phyloP scores from a whole-genome alignment of 2,329 filamentous ascomycete genomes.

The Purpureocillium takamizusanense region DNA sequence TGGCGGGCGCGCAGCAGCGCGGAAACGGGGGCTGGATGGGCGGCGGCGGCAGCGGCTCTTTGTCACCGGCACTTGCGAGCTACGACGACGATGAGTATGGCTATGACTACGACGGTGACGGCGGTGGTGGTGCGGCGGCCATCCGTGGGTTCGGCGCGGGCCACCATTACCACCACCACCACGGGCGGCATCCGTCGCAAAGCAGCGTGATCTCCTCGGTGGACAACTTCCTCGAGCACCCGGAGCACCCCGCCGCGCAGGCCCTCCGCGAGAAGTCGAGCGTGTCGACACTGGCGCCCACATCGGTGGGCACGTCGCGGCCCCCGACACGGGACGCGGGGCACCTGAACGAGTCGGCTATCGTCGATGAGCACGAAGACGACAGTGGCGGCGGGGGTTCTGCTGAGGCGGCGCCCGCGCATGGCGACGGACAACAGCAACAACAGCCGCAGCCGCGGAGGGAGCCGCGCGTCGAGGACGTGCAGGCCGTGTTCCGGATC shows the following conservation, averaged over 20 bases:
- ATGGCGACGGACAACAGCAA: neutral
- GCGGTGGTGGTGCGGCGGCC: too few relatives aligned
- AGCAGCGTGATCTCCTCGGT: constrained; percentile 37
- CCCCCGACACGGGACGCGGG: constrained; percentile 45
- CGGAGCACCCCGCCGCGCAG: constrained; percentile 24
- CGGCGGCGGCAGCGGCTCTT: constrained; percentile 8
- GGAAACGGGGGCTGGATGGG: constrained; percentile 27
- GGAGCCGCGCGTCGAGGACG: constrained; percentile 73
- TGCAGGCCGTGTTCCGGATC: constrained; percentile 88
- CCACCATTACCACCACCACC: constrained; percentile 15
- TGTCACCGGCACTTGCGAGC: constrained; percentile 7
- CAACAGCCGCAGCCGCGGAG: constrained; percentile 30
- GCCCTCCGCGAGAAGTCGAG: constrained; percentile 49
- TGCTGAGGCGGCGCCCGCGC: constrained; percentile 1
- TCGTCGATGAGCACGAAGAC: constrained; percentile 27
- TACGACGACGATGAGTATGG: neutral
- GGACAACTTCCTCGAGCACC: constrained; percentile 25
- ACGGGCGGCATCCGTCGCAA: constrained; percentile 35
- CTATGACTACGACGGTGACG: too few relatives aligned
- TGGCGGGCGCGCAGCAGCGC: constrained; percentile 55
- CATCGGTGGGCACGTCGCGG: constrained; percentile 41
- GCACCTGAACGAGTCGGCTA: constrained; percentile 24
- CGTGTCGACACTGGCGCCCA: constrained; percentile 52
- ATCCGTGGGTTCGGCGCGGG: too few relatives aligned
- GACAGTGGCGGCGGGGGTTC: constrained; percentile 19